Percentiles rank a stretch among this genome's conserved stretches.
phyloP scores from a whole-genome alignment of 2,329 filamentous ascomycete species.

The Beauveria australis region DNA sequence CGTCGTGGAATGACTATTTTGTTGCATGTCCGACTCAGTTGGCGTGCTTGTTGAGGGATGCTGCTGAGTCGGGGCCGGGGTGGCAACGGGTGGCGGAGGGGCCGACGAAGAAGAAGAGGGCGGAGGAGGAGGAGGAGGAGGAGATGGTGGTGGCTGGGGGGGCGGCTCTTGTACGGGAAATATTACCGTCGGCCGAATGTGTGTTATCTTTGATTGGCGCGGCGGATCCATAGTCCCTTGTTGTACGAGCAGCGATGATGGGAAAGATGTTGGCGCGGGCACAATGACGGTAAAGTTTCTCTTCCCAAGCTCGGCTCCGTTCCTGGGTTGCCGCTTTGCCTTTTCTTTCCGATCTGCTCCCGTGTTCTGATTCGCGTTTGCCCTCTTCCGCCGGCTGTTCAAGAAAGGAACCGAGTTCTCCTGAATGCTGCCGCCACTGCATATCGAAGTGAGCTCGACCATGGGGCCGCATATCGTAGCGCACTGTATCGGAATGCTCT shows the following conservation, averaged over 20 bases:
- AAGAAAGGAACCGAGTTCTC: not conserved
- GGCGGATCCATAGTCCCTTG: not conserved
- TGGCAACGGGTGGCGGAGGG: not conserved
- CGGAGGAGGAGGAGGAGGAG: not conserved
- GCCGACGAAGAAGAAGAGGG: not conserved
- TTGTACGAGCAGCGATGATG: slow-evolving; percentile 11
- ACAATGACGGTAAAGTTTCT: slow-evolving; percentile 23
- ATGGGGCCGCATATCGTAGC: slow-evolving; percentile 35
- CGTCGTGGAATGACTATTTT: not conserved
- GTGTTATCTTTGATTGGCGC: not conserved
- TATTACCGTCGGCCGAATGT: not conserved
- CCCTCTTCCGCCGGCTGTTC: not conserved
- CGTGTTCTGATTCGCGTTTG: not conserved
- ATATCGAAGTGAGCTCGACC: slow-evolving; percentile 32
- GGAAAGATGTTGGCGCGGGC: slow-evolving; percentile 25
- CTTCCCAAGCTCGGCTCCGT: slow-evolving; percentile 9
- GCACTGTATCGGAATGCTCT: slow-evolving; percentile 31
- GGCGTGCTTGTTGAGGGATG: not conserved
- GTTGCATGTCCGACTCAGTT: not conserved
- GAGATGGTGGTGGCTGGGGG: not conserved
- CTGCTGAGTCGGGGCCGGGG: not conserved
- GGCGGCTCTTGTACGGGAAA: not conserved
- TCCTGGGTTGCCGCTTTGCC: not conserved
- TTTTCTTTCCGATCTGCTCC: not conserved
- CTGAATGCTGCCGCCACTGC: slow-evolving; percentile 16